phyloP scores from a whole-genome alignment of 2,329 filamentous ascomycete genomes.

The Tolypocladium paradoxum region DNA sequence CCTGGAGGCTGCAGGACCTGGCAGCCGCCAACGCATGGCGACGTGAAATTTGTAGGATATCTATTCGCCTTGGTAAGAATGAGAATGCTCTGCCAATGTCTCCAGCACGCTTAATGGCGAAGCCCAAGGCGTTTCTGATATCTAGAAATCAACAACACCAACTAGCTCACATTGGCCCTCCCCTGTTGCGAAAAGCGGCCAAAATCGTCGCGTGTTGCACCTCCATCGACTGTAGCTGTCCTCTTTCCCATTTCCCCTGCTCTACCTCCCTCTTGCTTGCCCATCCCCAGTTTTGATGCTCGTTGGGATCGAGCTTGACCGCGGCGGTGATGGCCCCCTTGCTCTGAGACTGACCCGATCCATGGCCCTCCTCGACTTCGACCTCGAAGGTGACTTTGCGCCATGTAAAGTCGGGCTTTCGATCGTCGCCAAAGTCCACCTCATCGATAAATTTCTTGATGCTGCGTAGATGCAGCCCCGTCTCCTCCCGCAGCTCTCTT shows the following conservation, averaged over 20 bases:
- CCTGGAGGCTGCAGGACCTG: no score
- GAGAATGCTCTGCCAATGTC: no score
- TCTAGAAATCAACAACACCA: background rate
- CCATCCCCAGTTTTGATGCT: slow-evolving; percentile 7
- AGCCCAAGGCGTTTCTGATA: no score
- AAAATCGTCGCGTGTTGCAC: background rate
- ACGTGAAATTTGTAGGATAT: background rate
- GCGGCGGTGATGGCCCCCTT: background rate
- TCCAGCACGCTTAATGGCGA: no score
- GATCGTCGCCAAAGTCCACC: slow-evolving; percentile 1
- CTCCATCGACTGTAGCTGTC: background rate
- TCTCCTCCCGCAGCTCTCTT: slow-evolving; percentile 4
- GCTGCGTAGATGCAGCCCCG: slow-evolving; percentile 1
- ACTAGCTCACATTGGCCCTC: no score
- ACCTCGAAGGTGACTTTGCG: slow-evolving; percentile 5
- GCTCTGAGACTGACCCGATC: background rate
- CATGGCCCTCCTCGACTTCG: slow-evolving; percentile 1
- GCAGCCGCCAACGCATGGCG: background rate
- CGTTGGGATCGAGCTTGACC: slow-evolving; percentile 3
- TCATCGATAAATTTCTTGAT: slow-evolving; percentile 1
- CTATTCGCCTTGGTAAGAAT: background rate
- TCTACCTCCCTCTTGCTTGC: slow-evolving; percentile 2
- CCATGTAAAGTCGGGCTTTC: slow-evolving; percentile 1
- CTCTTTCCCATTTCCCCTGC: background rate
- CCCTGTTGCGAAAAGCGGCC: background rate